Conservation (phyloP, 352 stramenopile genomes). For the Phytophthora cryptogea region DNA sequence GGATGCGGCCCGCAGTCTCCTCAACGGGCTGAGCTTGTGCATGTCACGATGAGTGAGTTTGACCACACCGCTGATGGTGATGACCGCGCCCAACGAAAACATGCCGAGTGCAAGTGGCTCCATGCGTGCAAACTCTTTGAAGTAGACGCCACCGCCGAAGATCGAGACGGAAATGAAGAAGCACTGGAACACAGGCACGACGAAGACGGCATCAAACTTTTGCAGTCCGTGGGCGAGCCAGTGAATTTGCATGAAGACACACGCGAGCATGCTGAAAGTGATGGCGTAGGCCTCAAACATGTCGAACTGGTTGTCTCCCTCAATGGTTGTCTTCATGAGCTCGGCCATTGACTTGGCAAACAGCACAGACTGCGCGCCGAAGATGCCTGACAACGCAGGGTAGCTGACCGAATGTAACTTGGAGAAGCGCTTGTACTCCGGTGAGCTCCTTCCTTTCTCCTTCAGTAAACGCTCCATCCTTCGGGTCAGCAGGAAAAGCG, state of each 20-base stretch:
- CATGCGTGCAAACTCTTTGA: slow-evolving; percentile 82
- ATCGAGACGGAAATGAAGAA: slow-evolving; percentile 93
- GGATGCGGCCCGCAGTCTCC: slow-evolving; percentile 50
- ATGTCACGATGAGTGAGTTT: slow-evolving; percentile 73
- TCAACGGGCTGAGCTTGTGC: slow-evolving; percentile 51
- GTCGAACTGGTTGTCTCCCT: slow-evolving; percentile 74
- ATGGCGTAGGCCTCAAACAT: slow-evolving; percentile 81
- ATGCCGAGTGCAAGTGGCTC: slow-evolving; percentile 51
- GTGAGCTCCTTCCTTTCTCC: slow-evolving; percentile 44
- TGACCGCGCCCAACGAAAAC: slow-evolving; percentile 71
- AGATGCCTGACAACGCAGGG: slow-evolving; percentile 72
- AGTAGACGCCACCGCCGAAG: slow-evolving; percentile 89
- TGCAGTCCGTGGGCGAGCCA: slow-evolving; percentile 85
- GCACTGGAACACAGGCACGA: slow-evolving; percentile 87
- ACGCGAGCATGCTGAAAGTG: slow-evolving; percentile 75
- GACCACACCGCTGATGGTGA: slow-evolving; percentile 76
- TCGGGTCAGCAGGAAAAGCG: slow-evolving; percentile 44
- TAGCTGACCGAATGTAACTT: slow-evolving; percentile 72
- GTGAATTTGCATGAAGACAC: slow-evolving; percentile 89
- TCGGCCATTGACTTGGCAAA: slow-evolving; percentile 86
- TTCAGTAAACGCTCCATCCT: slow-evolving; percentile 53
- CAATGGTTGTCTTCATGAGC: slow-evolving; percentile 81
- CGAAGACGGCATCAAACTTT: slow-evolving; percentile 86
- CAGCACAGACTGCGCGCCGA: slow-evolving; percentile 80
- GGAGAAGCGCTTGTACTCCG: slow-evolving; percentile 57